Conservation (phyloP, 441 rosid genomes). For the Corymbia citriodora region DNA sequence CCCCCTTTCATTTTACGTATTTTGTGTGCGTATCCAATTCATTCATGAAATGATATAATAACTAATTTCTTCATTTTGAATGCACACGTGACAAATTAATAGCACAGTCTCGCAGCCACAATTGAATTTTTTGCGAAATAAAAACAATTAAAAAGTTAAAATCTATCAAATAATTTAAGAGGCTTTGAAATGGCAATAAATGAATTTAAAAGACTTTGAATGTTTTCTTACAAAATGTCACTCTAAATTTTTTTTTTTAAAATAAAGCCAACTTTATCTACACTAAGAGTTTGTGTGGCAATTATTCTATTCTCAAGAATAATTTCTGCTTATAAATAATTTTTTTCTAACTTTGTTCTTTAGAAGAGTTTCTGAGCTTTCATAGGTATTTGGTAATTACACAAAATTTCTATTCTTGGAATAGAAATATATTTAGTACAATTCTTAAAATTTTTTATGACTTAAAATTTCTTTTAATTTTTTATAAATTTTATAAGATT, state of each 20-base stretch:
- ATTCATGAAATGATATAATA: neutral
- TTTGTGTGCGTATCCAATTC: neutral
- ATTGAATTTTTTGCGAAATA: neutral
- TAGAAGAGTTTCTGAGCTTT: too few species aligned
- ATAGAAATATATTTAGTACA: too few species aligned
- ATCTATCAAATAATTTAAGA: neutral
- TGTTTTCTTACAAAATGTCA: neutral
- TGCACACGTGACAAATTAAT: neutral
- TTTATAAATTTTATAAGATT: too few species aligned
- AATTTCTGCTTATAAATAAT: too few species aligned
- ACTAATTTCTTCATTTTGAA: neutral
- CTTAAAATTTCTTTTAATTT: too few species aligned
- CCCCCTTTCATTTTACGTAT: neutral
- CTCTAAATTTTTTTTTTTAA: neutral
- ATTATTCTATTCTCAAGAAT: too few species aligned
- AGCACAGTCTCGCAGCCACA: neutral
- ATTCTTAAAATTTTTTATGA: too few species aligned
- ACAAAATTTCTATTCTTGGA: too few species aligned
- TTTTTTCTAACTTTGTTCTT: too few species aligned
- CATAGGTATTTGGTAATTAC: too few species aligned
- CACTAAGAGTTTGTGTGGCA: neutral
- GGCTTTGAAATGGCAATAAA: neutral
- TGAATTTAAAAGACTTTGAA: neutral
- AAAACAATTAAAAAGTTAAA: neutral
- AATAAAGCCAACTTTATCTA: neutral